Evolutionary conservation across 1,284 basidiomycete species (phyloP), one percentile per base, ranked within the genome.

Genomic region (Cystobasidiaceae sp.): DNA sequence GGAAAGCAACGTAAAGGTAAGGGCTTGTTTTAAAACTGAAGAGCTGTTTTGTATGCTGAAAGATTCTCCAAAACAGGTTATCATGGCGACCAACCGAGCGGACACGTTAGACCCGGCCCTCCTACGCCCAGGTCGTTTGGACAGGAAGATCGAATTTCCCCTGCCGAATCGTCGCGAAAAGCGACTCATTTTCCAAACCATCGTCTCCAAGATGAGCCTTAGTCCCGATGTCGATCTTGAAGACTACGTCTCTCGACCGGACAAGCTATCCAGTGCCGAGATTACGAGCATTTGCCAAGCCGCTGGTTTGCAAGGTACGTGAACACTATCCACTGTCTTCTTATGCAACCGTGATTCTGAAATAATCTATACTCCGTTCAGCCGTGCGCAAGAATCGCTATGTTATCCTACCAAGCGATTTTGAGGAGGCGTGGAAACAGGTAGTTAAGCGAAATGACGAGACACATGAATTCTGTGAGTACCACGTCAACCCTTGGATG

Each of bases 91-190:
- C 45, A 97, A 97, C 79, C 87, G 93, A 74, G 90, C 90, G 59
- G 93, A 97, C 78, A 97, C 93, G 1, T 82, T 97, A 37, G 93
- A 99, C 79, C 96, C 96, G 62, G 96, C 96, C 17, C 80, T 99
- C 58, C 85, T 99, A 28, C 92, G 96, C 75, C 96, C 96, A 46
- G 96, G 96, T 76, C 91, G 96, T 76, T 82, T 99, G 15, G 96
- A 99, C 80, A 82, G 96, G 74, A 98, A 99, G 82, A 99, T 99
- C 71, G 96, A 98, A 78, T 98, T 98, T 81, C 96, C 96, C 4
- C 81, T 89, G 56, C 96, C 96, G 30, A 91, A 90, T 28, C 82
- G 96, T 67, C 85, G 96, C 72, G 96, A 99, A 80, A 91, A 93
- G 77, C 90, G 96, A 58, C 81, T 99, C 50, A 94, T 99, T 72